These are phyloP conservation scores for Aegilops sharonensis DNA, from an alignment of 176 grass and related monocot genomes.

Conservation along the genomic window DNA sequence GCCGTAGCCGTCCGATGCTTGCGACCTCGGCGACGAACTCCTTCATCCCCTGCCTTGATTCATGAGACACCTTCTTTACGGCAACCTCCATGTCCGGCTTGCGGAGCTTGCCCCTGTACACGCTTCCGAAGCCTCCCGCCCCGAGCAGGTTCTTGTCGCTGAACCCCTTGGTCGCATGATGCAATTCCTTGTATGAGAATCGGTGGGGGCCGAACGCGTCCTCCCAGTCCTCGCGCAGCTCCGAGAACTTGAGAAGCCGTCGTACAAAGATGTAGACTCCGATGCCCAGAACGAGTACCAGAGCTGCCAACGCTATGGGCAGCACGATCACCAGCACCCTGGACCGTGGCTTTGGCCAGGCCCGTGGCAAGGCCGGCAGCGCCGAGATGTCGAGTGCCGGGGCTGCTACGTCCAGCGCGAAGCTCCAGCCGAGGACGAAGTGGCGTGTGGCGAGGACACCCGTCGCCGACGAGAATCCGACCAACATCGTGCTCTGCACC, in stretches of 20 bases:
- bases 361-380: not conserved
- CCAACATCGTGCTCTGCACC: not conserved
- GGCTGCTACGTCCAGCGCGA: not conserved
- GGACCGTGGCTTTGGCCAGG: not conserved
- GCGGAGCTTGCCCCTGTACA: conserved; percentile 42
- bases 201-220: conserved; percentile 34
- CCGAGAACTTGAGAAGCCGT: conserved; percentile 35
- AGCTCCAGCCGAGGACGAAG: not conserved
- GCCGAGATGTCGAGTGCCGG: not conserved
- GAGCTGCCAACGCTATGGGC: not conserved
- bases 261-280: not conserved
- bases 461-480: not conserved
- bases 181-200: conserved; percentile 52
- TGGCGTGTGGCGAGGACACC: not conserved
- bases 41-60: conserved; percentile 43
- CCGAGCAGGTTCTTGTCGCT: conserved; percentile 34
- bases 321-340: not conserved
- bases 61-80: conserved; percentile 48
- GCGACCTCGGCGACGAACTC: conserved; percentile 46
- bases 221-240: conserved; percentile 56
- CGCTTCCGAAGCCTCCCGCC: conserved; percentile 46
- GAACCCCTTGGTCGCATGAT: conserved; percentile 52
- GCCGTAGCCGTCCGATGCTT: conserved; percentile 35
- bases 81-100: conserved; percentile 30
- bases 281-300: not conserved